Conservation (phyloP, 768 basidiomycete genomes). For the Rhizopogon salebrosus region DNA sequence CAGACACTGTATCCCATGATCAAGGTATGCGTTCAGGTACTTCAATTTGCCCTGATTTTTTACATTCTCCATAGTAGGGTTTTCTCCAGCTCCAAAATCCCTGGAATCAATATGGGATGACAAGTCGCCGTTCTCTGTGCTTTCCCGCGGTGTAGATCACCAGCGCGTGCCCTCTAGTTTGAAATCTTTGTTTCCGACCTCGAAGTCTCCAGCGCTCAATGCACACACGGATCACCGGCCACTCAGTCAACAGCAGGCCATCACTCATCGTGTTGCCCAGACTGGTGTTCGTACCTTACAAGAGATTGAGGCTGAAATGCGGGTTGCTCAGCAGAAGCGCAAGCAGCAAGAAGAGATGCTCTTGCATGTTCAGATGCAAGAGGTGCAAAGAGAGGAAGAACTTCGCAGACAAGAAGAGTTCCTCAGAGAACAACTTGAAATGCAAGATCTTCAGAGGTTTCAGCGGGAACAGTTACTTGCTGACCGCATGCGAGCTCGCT, state of each 20-base stretch:
- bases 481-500: constrained; percentile 4
- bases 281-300: constrained; percentile 58
- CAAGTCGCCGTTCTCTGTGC: constrained; percentile 67
- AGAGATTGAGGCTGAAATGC: constrained; percentile 84
- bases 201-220: constrained; percentile 18
- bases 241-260: constrained; percentile 35
- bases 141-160: constrained; percentile 42
- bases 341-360: constrained; percentile 35
- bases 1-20: constrained; percentile 12
- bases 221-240: constrained; percentile 27
- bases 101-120: constrained; percentile 81
- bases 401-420: constrained; percentile 16
- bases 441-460: constrained; percentile 35
- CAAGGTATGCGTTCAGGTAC: constrained; percentile 19
- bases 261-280: constrained; percentile 29
- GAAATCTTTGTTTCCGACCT: constrained; percentile 17
- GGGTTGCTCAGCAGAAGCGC: constrained; percentile 48
- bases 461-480: constrained; percentile 33
- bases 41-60: constrained; percentile 10
- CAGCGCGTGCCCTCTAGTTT: constrained; percentile 17
- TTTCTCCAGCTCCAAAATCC: constrained; percentile 37
- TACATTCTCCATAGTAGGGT: constrained; percentile 12
- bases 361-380: constrained; percentile 38
- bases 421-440: constrained; percentile 27
- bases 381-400: constrained; percentile 29